These are phyloP conservation scores for Silene conica DNA, from an alignment of 148 eudicot species.

Conservation along the genomic window DNA sequence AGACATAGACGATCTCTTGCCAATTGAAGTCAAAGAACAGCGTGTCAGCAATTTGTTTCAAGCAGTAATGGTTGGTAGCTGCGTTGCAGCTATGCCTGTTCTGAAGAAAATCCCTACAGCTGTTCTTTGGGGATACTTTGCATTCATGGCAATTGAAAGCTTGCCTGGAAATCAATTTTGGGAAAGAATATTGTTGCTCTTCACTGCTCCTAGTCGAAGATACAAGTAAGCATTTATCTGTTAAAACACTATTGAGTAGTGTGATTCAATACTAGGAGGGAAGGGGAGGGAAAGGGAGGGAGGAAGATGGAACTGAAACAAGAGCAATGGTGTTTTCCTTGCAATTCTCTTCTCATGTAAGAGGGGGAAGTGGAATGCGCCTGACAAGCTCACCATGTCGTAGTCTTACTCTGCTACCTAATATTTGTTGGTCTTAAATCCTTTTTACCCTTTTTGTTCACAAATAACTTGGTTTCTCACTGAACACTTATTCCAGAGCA, in stretches of 20 bases:
- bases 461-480: not conserved
- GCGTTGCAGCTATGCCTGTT: slow-evolving; percentile 97
- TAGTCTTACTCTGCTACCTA: not conserved
- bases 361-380: too few relatives aligned
- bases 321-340: too few relatives aligned
- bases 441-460: not conserved
- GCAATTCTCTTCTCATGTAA: too few relatives aligned
- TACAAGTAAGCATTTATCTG: slow-evolving; percentile 51
- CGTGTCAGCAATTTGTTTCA: slow-evolving; percentile 93
- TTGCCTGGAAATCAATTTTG: slow-evolving; percentile 98
- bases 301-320: too few relatives aligned
- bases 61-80: slow-evolving; percentile 75
- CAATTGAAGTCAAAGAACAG: slow-evolving; percentile 95
- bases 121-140: slow-evolving; percentile 99
- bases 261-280: not conserved
- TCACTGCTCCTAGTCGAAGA: slow-evolving; percentile 94
- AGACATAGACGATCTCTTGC: slow-evolving; percentile 87
- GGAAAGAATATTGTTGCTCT: slow-evolving; percentile 85
- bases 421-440: not conserved
- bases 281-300: too few relatives aligned
- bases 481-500: slow-evolving; percentile 41
- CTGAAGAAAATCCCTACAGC: slow-evolving; percentile 90
- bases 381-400: too few relatives aligned
- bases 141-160: slow-evolving; percentile 98
- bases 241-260: not conserved